phyloP scores from a whole-genome alignment of 1,284 basidiomycete genomes.

The Cryptococcus wingfieldii region DNA sequence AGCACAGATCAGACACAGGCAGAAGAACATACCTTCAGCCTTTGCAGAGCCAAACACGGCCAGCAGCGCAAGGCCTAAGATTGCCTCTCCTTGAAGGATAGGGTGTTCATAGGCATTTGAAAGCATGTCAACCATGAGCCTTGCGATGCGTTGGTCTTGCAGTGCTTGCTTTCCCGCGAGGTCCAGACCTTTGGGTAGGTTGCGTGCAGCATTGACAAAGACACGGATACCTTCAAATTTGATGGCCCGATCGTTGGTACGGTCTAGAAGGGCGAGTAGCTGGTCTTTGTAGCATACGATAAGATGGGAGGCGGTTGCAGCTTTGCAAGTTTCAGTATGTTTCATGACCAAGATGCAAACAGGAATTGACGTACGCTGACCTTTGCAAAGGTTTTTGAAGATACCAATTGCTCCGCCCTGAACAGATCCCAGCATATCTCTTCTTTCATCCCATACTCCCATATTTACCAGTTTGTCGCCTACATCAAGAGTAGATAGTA shows the following conservation, averaged over 20 bases:
- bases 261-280: slow-evolving; percentile 67
- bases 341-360: neutral
- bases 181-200: slow-evolving; percentile 49
- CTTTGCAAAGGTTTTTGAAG: slow-evolving; percentile 79
- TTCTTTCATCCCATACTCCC: slow-evolving; percentile 64
- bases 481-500: slow-evolving; percentile 62
- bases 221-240: slow-evolving; percentile 86
- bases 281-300: slow-evolving; percentile 47
- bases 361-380: slow-evolving; percentile 57
- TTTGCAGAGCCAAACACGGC: slow-evolving; percentile 15
- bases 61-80: slow-evolving; percentile 77
- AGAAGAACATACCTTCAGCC: neutral
- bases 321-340: neutral
- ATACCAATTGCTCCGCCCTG: slow-evolving; percentile 84
- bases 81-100: slow-evolving; percentile 80
- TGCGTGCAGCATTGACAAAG: slow-evolving; percentile 72
- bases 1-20: too few relatives aligned
- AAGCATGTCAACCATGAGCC: slow-evolving; percentile 67
- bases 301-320: slow-evolving; percentile 15
- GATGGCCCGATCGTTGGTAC: slow-evolving; percentile 75
- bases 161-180: slow-evolving; percentile 55
- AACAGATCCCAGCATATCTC: slow-evolving; percentile 75
- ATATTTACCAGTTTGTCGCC: slow-evolving; percentile 62
- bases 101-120: slow-evolving; percentile 73
- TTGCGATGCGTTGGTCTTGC: slow-evolving; percentile 56